These are phyloP conservation scores for Cytospora schulzeri DNA, from an alignment of 2,329 filamentous ascomycete species.

Conservation along the genomic window DNA sequence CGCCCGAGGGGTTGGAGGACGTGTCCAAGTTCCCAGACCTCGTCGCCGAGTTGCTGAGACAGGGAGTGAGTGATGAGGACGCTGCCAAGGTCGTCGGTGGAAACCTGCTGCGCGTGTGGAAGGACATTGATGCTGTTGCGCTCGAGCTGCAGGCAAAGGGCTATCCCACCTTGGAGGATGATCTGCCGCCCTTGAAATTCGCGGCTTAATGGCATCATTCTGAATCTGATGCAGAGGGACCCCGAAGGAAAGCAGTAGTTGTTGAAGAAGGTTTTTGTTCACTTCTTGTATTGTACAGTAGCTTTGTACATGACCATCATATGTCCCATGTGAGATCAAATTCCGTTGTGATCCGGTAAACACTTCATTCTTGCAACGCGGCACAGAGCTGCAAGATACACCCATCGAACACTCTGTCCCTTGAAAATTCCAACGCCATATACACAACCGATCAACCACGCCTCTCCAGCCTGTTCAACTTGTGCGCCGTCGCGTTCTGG, in stretches of 20 bases:
- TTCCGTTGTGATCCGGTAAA: neutral
- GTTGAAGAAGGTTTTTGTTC: neutral
- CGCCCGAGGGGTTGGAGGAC: constrained; percentile 78
- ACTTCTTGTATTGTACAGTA: constrained; percentile 11
- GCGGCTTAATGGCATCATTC: neutral
- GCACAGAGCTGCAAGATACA: neutral
- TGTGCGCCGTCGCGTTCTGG: constrained; percentile 65
- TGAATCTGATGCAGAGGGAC: neutral
- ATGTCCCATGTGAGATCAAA: neutral
- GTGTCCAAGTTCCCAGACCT: constrained; percentile 81
- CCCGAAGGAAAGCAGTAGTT: neutral
- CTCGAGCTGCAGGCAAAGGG: constrained; percentile 63
- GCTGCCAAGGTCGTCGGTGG: constrained; percentile 74
- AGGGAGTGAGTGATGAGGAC: constrained; percentile 74
- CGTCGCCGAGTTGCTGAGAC: constrained; percentile 71
- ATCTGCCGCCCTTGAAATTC: constrained; percentile 38
- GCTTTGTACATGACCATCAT: neutral
- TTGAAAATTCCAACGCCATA: neutral
- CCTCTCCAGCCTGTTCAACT: constrained; percentile 62
- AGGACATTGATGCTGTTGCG: constrained; percentile 73
- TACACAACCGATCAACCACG: constrained; percentile 36
- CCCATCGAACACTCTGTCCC: neutral
- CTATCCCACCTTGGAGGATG: constrained; percentile 56
- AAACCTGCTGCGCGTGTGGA: constrained; percentile 85
- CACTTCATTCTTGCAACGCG: too few relatives aligned